Evolutionary conservation across 192 early-diverging fungal genomes (phyloP).

Genomic region (Coemansia pectinata): DNA sequence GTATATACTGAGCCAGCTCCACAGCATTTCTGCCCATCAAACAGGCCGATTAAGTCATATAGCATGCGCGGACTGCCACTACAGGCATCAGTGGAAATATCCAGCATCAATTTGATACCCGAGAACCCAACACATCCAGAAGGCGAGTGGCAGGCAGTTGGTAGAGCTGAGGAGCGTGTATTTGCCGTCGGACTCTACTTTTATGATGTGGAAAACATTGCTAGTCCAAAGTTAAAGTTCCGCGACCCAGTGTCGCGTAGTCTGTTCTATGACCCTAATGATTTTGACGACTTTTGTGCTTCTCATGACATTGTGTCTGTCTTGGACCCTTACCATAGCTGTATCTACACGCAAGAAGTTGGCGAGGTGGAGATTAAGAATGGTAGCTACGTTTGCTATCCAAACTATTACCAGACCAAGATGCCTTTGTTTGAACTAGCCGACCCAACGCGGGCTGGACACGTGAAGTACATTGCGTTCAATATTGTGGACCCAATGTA

Average conservation of each 20-base stretch:
- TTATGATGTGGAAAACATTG: conserved; percentile 69
- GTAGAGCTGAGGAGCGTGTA: conserved; percentile 67
- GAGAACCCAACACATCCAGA: conserved; percentile 60
- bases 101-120: conserved; percentile 66
- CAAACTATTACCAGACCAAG: conserved; percentile 1
- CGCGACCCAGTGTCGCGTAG: background rate
- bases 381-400: background rate
- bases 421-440: background rate
- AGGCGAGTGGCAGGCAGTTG: conserved; percentile 69
- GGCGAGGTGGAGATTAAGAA: background rate
- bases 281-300: background rate
- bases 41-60: conserved; percentile 15
- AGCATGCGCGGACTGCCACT: conserved; percentile 39
- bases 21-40: conserved; percentile 16
- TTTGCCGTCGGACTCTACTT: conserved; percentile 73
- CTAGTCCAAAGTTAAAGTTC: background rate
- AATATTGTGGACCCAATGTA: background rate
- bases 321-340: background rate
- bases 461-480: background rate
- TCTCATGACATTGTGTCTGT: background rate
- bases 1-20: background rate
- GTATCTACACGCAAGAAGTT: background rate
- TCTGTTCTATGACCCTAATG: background rate
- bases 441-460: background rate
- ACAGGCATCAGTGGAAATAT: conserved; percentile 70